A percentile compares a stretch with the other conserved stretches of the same genome.
These are phyloP conservation scores for Dactylorhiza incarnata DNA, from an alignment of 106 monocot species.

Conservation along the genomic window DNA sequence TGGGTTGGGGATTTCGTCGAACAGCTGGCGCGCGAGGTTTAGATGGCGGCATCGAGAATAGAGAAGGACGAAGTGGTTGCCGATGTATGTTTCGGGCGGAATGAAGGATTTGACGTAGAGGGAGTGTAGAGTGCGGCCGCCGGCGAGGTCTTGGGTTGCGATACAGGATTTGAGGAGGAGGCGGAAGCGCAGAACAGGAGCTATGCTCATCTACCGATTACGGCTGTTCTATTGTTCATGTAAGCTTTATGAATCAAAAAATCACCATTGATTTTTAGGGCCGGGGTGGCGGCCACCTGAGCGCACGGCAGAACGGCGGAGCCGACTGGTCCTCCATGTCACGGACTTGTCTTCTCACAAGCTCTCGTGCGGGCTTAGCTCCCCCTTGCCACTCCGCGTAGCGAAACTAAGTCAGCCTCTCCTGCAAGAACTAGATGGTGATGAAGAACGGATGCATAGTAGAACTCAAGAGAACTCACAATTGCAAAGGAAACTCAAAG, in stretches of 20 bases:
- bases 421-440: too few relatives aligned
- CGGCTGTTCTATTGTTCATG: background rate
- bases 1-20: slow-evolving; percentile 61
- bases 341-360: too few relatives aligned
- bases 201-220: background rate
- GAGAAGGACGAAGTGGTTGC: slow-evolving; percentile 56
- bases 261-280: too few relatives aligned
- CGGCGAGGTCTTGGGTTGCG: slow-evolving; percentile 20
- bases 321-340: too few relatives aligned
- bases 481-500: too few relatives aligned
- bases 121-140: slow-evolving; percentile 38
- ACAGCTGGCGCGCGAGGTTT: slow-evolving; percentile 30
- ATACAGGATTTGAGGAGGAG: slow-evolving; percentile 32
- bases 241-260: background rate
- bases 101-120: slow-evolving; percentile 42
- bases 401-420: too few relatives aligned
- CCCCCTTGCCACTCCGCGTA: too few relatives aligned
- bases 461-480: too few relatives aligned
- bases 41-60: slow-evolving; percentile 40
- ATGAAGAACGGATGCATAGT: too few relatives aligned
- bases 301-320: too few relatives aligned
- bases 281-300: too few relatives aligned
- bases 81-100: slow-evolving; percentile 40
- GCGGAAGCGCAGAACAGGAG: slow-evolving; percentile 6
- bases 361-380: too few relatives aligned